Percentiles rank a stretch among this genome's conserved stretches.
phyloP scores from a whole-genome alignment of 768 basidiomycete genomes.

The Rubroboletus pulcherrimus region DNA sequence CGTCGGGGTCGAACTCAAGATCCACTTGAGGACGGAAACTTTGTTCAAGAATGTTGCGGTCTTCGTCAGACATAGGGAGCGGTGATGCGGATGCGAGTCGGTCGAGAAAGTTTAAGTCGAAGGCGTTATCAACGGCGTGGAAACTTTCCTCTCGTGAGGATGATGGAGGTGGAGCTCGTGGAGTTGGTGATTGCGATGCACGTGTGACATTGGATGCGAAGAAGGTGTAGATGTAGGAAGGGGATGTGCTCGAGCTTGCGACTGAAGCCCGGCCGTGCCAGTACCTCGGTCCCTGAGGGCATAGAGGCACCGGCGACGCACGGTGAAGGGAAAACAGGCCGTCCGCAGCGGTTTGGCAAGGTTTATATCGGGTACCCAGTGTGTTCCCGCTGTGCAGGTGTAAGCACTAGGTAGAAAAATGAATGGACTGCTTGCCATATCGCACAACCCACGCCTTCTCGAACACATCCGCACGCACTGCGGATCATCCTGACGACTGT shows the following conservation, averaged over 20 bases:
- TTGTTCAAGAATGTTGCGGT: constrained; percentile 16
- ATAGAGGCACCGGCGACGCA: constrained; percentile 22
- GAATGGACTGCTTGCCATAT: constrained; percentile 40
- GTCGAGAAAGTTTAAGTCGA: constrained; percentile 40
- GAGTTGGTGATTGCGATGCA: constrained; percentile 19
- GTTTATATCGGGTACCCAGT: constrained; percentile 58
- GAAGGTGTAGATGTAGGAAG: constrained; percentile 41
- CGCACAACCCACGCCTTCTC: constrained; percentile 66
- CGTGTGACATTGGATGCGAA: constrained; percentile 43
- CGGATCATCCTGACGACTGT: constrained; percentile 47
- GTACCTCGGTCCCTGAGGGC: constrained; percentile 41
- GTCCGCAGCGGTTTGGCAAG: constrained; percentile 55
- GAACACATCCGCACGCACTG: constrained; percentile 61
- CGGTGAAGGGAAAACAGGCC: constrained; percentile 33
- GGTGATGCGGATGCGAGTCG: constrained; percentile 37
- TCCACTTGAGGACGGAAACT: constrained; percentile 14
- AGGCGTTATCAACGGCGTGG: constrained; percentile 22
- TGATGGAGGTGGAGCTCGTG: background rate
- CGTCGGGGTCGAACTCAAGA: constrained; percentile 41
- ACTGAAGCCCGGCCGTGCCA: constrained; percentile 33
- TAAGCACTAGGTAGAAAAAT: constrained; percentile 8
- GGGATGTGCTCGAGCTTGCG: constrained; percentile 13
- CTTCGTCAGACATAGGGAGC: constrained; percentile 34
- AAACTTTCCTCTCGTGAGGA: constrained; percentile 20
- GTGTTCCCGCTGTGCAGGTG: constrained; percentile 53